Evolutionary conservation across 2,329 filamentous ascomycete species (phyloP).

Genomic region (Fusarium avenaceum): DNA sequence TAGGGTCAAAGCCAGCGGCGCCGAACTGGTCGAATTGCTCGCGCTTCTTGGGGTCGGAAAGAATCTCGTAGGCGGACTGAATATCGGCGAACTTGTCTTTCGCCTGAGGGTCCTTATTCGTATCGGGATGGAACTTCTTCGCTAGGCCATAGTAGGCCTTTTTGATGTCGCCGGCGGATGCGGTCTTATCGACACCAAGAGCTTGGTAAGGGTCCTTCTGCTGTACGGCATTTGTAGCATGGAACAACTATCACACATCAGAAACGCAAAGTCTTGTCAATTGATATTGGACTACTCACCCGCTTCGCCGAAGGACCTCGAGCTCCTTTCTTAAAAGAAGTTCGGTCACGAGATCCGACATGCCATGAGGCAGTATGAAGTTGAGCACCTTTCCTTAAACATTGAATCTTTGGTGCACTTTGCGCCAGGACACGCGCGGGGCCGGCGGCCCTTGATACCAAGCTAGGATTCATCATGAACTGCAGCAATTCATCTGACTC

Average conservation of each 20-base stretch:
- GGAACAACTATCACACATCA: constrained; percentile 64
- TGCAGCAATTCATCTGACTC: constrained; percentile 50
- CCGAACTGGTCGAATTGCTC: constrained; percentile 94
- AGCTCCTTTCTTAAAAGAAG: constrained; percentile 33
- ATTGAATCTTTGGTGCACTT: constrained; percentile 58
- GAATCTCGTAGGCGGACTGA: constrained; percentile 91
- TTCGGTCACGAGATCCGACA: constrained; percentile 36
- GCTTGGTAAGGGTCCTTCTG: constrained; percentile 87
- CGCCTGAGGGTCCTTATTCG: constrained; percentile 93
- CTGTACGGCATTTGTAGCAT: constrained; percentile 68
- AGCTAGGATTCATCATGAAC: constrained; percentile 62
- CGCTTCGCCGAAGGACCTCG: constrained; percentile 43
- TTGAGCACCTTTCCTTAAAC: constrained; percentile 56
- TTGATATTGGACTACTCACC: constrained; percentile 46
- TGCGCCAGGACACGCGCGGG: constrained; percentile 63
- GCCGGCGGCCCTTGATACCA: constrained; percentile 62
- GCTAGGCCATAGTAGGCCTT: constrained; percentile 98
- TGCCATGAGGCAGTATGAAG: constrained; percentile 53
- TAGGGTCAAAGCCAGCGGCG: constrained; percentile 87
- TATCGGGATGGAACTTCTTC: constrained; percentile 98
- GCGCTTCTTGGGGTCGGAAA: constrained; percentile 93
- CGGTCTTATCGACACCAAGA: constrained; percentile 85
- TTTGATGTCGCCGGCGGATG: constrained; percentile 91
- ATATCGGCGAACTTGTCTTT: constrained; percentile 96
- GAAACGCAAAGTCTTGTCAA: constrained; percentile 23